Conservation (phyloP, 2,329 filamentous ascomycete species). For the Hypoxylon sp. region DNA sequence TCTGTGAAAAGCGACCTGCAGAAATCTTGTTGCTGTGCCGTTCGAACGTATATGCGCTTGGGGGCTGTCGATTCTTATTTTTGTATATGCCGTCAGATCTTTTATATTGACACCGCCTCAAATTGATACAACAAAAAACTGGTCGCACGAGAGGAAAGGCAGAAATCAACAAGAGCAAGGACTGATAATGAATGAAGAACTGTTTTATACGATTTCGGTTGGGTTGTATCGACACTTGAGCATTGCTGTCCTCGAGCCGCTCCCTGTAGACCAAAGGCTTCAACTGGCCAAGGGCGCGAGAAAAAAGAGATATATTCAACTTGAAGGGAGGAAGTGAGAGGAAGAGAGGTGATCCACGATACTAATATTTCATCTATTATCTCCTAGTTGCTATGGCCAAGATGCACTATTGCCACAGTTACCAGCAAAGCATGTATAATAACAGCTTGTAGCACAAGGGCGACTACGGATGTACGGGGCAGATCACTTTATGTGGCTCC, state of each 20-base stretch:
- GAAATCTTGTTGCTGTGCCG: conserved; percentile 39
- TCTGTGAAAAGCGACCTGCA: conserved; percentile 36
- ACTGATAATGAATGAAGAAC: conserved; percentile 44
- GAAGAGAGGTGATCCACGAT: conserved; percentile 35
- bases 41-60: conserved; percentile 42
- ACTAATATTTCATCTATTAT: conserved; percentile 44
- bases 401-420: conserved; percentile 45
- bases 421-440: conserved; percentile 47
- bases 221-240: conserved; percentile 42
- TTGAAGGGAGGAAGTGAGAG: conserved; percentile 44
- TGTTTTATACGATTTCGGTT: conserved; percentile 49
- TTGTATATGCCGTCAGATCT: conserved; percentile 34
- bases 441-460: conserved; percentile 52
- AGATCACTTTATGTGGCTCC: conserved; percentile 54
- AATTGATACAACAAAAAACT: conserved; percentile 45
- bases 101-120: conserved; percentile 40
- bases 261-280: conserved; percentile 44
- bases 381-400: conserved; percentile 45
- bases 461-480: conserved; percentile 49
- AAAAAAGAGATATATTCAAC: conserved; percentile 41
- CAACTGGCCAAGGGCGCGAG: conserved; percentile 34
- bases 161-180: conserved; percentile 34
- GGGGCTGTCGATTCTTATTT: conserved; percentile 37
- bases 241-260: conserved; percentile 38
- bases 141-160: conserved; percentile 32